These are phyloP conservation scores for Metschnikowia cerradonensis DNA, from an alignment of 805 yeast species.

Conservation along the genomic window DNA sequence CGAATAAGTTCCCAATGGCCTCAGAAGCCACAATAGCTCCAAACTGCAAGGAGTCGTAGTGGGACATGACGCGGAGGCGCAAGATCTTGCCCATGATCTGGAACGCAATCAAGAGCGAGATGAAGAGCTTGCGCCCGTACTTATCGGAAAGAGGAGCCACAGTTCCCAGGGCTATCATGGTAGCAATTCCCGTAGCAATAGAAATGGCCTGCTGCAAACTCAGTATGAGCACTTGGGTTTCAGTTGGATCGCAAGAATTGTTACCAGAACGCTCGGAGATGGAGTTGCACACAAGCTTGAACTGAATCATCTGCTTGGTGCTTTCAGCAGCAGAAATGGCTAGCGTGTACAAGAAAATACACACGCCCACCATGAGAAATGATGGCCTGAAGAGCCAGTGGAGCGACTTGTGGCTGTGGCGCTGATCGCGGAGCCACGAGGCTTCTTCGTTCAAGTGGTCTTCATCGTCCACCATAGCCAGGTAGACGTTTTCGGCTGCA, in stretches of 20 bases:
- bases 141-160: constrained; percentile 36
- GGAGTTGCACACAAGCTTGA: constrained; percentile 28
- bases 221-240: constrained; percentile 42
- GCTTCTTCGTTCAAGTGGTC: constrained; percentile 39
- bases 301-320: constrained; percentile 35
- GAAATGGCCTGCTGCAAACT: constrained; percentile 44
- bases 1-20: constrained; percentile 51
- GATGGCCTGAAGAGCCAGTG: constrained; percentile 60
- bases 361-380: constrained; percentile 43
- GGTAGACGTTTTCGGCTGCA: constrained; percentile 36
- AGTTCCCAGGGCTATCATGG: constrained; percentile 55
- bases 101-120: constrained; percentile 18
- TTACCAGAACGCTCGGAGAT: constrained; percentile 13
- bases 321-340: constrained; percentile 37
- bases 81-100: constrained; percentile 21
- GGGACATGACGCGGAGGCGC: constrained; percentile 24
- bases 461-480: constrained; percentile 36
- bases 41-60: constrained; percentile 28
- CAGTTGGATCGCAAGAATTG: constrained; percentile 27
- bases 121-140: constrained; percentile 32
- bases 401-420: constrained; percentile 37
- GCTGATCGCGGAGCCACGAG: constrained; percentile 48
- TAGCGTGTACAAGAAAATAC: constrained; percentile 41
- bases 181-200: constrained; percentile 41
- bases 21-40: constrained; percentile 40